These are phyloP conservation scores for Yamadazyma trypodendri DNA, from an alignment of 1,139 yeast species.

Conservation along the genomic window DNA sequence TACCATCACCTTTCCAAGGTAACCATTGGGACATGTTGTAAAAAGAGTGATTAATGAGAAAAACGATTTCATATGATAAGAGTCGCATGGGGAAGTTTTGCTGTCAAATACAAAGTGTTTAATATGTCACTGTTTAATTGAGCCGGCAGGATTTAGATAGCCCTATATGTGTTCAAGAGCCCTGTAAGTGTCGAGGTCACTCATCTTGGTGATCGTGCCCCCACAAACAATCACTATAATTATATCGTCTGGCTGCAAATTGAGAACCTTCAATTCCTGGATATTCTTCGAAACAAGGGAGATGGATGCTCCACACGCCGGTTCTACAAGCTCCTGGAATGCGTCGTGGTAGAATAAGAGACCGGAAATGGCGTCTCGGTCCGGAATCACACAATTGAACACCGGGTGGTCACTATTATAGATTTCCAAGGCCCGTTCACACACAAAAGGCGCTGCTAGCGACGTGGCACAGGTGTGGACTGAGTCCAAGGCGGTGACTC, in stretches of 20 bases:
- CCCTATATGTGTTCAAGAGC: too few relatives aligned
- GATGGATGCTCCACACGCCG: slow-evolving; percentile 75
- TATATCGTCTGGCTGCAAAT: slow-evolving; percentile 45
- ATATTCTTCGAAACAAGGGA: slow-evolving; percentile 46
- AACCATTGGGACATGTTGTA: slow-evolving; percentile 14
- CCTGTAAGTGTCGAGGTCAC: slow-evolving; percentile 16
- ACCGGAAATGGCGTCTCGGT: slow-evolving; percentile 53
- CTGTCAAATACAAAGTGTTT: too few relatives aligned
- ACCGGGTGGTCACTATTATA: slow-evolving; percentile 23
- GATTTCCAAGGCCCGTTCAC: slow-evolving; percentile 44
- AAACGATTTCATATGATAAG: neutral
- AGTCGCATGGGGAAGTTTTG: neutral
- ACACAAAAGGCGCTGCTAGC: slow-evolving; percentile 58
- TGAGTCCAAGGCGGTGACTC: slow-evolving; percentile 41
- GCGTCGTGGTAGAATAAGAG: slow-evolving; percentile 49
- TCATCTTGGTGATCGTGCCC: slow-evolving; percentile 46
- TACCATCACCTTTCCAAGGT: slow-evolving; percentile 8
- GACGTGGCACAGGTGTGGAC: slow-evolving; percentile 60
- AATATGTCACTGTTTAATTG: too few relatives aligned
- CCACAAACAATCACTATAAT: slow-evolving; percentile 66
- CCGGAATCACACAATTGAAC: slow-evolving; percentile 41
- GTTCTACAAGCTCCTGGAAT: slow-evolving; percentile 57
- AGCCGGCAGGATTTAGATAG: too few relatives aligned
- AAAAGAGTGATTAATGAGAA: too few relatives aligned
- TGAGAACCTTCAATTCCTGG: slow-evolving; percentile 31